These are phyloP conservation scores for Parafenestella ontariensis DNA, from an alignment of 2,329 filamentous ascomycete species.

Conservation along the genomic window DNA sequence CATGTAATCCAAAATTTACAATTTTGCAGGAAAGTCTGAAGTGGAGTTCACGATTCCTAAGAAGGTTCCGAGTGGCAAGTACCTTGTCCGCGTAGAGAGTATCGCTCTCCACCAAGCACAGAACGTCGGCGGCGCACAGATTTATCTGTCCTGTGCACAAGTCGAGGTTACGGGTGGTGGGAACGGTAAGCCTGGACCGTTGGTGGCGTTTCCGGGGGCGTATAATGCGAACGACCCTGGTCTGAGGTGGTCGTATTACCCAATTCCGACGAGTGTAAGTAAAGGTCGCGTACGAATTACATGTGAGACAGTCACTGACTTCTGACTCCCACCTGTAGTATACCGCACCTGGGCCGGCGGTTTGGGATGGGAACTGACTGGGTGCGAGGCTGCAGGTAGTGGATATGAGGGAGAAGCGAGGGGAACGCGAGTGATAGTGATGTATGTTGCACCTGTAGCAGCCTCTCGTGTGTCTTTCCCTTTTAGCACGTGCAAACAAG, in stretches of 20 bases:
- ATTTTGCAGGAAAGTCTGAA: slow-evolving; percentile 22
- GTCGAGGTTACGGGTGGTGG: slow-evolving; percentile 51
- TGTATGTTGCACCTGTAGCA: too few relatives aligned
- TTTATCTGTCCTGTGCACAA: slow-evolving; percentile 57
- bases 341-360: slow-evolving; percentile 35
- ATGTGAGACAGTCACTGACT: too few relatives aligned
- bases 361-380: slow-evolving; percentile 27
- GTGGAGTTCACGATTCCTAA: slow-evolving; percentile 49
- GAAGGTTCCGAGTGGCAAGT: slow-evolving; percentile 51
- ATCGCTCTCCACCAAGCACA: slow-evolving; percentile 53
- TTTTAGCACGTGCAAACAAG: too few relatives aligned
- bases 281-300: not conserved
- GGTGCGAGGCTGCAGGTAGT: not conserved
- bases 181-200: slow-evolving; percentile 44
- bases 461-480: too few relatives aligned
- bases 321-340: slow-evolving; percentile 12
- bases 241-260: slow-evolving; percentile 41
- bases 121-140: slow-evolving; percentile 47
- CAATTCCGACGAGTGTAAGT: slow-evolving; percentile 26
- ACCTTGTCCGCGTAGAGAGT: slow-evolving; percentile 55
- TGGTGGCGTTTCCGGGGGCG: slow-evolving; percentile 53
- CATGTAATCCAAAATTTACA: not conserved
- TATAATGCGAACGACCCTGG: slow-evolving; percentile 43
- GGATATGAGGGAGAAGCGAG: too few relatives aligned
- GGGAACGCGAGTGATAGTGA: too few relatives aligned